These are phyloP conservation scores for Phaeotremella skinneri DNA, from an alignment of 768 basidiomycete species.

Conservation along the genomic window DNA sequence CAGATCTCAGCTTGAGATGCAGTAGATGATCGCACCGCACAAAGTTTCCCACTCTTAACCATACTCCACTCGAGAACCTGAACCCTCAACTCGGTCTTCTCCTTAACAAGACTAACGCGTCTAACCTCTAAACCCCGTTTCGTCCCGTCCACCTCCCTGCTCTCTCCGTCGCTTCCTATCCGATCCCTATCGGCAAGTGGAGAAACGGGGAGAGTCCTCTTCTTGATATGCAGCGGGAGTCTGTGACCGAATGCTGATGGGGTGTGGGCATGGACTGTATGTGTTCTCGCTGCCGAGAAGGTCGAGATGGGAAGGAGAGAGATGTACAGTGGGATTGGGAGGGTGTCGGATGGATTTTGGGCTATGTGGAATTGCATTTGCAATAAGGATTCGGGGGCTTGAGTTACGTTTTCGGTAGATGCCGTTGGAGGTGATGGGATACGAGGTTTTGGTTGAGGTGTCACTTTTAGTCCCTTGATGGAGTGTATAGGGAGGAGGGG, in stretches of 20 bases:
- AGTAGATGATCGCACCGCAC: neutral
- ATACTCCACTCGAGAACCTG: constrained; percentile 1
- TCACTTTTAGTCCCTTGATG: neutral
- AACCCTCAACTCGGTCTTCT: neutral
- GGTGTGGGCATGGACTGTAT: neutral
- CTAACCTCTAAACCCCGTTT: no score
- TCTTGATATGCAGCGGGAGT: neutral
- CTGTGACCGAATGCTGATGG: neutral
- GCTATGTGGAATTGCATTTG: neutral
- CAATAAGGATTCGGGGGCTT: no score
- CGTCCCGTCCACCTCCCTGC: neutral
- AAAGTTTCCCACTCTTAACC: constrained; percentile 5
- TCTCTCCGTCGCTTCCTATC: no score
- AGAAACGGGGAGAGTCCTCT: no score
- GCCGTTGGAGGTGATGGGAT: neutral
- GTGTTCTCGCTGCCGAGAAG: neutral
- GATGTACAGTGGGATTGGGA: neutral
- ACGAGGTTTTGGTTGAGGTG: neutral
- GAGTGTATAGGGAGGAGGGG: neutral
- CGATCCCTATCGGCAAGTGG: no score
- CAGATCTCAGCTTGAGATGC: neutral
- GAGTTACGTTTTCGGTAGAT: neutral
- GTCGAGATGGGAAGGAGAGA: neutral
- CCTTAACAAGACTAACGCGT: neutral
- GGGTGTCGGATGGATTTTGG: neutral